Conservation (phyloP, 495 filamentous ascomycete species). For the Annulohypoxylon maeteangense region DNA sequence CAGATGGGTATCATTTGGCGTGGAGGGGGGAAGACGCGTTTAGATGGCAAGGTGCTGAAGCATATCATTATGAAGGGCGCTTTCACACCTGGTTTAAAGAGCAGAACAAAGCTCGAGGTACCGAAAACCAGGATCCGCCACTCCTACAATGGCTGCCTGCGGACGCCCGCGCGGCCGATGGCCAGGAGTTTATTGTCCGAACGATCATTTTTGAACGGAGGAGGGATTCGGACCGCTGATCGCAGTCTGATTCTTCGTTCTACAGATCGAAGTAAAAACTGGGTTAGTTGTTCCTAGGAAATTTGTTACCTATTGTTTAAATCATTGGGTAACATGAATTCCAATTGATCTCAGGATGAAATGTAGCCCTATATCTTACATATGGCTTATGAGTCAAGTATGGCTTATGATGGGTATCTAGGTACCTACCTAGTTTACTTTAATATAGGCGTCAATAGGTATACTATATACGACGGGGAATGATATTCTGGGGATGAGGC, state of each 20-base stretch:
- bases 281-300: neutral
- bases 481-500: too few species aligned
- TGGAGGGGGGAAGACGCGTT: conserved; percentile 36
- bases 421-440: too few species aligned
- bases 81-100: neutral
- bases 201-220: conserved; percentile 29
- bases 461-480: too few species aligned
- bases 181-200: conserved; percentile 29
- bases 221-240: neutral
- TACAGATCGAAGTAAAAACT: too few species aligned
- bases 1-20: conserved; percentile 30
- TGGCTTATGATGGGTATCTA: too few species aligned
- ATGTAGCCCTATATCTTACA: too few species aligned
- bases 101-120: conserved; percentile 6
- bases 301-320: neutral
- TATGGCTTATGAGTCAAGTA: too few species aligned
- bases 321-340: neutral
- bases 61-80: conserved; percentile 29
- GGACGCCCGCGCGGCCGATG: neutral
- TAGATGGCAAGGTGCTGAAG: conserved; percentile 39
- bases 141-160: conserved; percentile 16
- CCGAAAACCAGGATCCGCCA: neutral
- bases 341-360: neutral
- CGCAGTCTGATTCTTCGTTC: neutral
- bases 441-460: too few species aligned